These are phyloP conservation scores for Arthrobotrys iridis DNA, from an alignment of 2,329 filamentous ascomycete genomes.

Conservation along the genomic window DNA sequence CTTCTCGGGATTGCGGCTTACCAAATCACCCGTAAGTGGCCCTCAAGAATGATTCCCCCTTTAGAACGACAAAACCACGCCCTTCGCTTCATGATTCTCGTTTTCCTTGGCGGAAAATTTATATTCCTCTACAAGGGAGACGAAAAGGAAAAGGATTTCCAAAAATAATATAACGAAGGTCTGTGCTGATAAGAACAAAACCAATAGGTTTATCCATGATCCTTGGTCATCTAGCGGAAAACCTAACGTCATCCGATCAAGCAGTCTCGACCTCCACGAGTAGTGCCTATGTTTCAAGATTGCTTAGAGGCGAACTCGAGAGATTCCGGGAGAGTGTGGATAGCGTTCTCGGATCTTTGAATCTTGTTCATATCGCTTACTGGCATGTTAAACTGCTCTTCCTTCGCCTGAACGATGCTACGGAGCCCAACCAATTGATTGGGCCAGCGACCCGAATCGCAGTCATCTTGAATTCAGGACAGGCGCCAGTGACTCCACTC, in stretches of 20 bases:
- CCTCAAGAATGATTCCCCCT: constrained; percentile 47
- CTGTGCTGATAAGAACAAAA: constrained; percentile 42
- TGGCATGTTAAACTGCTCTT: constrained; percentile 75
- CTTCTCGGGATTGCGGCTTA: constrained; percentile 73
- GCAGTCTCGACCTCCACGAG: constrained; percentile 54
- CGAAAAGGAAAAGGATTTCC: constrained; percentile 28
- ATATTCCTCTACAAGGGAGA: constrained; percentile 20
- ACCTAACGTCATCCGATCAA: constrained; percentile 60
- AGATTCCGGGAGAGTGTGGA: constrained; percentile 74
- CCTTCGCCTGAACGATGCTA: constrained; percentile 69
- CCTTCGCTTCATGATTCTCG: constrained; percentile 10
- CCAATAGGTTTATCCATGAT: constrained; percentile 56
- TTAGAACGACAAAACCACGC: neutral
- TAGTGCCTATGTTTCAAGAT: constrained; percentile 64
- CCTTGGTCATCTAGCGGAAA: constrained; percentile 68
- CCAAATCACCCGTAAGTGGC: constrained; percentile 71
- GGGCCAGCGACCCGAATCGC: constrained; percentile 71
- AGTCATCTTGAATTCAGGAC: constrained; percentile 68
- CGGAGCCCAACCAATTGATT: constrained; percentile 69
- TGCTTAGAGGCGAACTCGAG: constrained; percentile 71
- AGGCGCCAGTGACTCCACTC: constrained; percentile 70
- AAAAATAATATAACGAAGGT: constrained; percentile 41
- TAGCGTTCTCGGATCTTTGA: constrained; percentile 65
- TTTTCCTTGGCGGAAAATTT: constrained; percentile 29
- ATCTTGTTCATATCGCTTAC: constrained; percentile 73